Percentiles rank a stretch among this genome's conserved stretches.
Conservation (phyloP, 2,329 filamentous ascomycete genomes). For the Scedosporium minutisporum region DNA sequence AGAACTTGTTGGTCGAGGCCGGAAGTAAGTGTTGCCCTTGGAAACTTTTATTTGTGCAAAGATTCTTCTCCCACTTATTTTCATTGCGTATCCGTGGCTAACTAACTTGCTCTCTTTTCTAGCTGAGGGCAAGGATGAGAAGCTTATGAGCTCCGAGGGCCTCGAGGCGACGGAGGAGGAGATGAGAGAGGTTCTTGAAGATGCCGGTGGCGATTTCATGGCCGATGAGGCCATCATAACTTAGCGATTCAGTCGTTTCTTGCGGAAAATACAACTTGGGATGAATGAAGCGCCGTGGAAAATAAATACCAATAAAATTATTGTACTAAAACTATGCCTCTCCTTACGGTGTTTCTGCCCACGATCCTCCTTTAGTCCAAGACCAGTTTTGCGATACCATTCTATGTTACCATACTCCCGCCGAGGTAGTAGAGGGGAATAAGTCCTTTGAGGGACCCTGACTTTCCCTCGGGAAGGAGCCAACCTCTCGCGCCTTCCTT, state of each 20-base stretch:
- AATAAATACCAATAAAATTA: background rate
- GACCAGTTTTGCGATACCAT: too few relatives aligned
- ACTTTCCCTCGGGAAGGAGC: too few relatives aligned
- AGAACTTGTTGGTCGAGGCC: constrained; percentile 78
- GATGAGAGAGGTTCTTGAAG: constrained; percentile 42
- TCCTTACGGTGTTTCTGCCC: too few relatives aligned
- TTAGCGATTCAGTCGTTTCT: background rate
- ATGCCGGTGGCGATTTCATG: constrained; percentile 22
- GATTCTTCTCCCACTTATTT: constrained; percentile 2
- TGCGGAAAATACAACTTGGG: background rate
- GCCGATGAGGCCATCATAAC: constrained; percentile 20
- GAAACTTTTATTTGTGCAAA: too few relatives aligned
- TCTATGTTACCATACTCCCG: too few relatives aligned
- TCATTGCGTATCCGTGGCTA: background rate
- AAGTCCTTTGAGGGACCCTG: too few relatives aligned
- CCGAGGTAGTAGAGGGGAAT: too few relatives aligned
- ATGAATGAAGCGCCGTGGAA: background rate
- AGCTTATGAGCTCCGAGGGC: constrained; percentile 58
- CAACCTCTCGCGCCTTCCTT: too few relatives aligned
- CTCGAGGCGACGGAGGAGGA: constrained; percentile 56
- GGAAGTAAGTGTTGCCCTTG: constrained; percentile 45
- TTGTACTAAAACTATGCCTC: too few relatives aligned
- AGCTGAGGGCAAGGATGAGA: constrained; percentile 60
- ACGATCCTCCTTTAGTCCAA: too few relatives aligned
- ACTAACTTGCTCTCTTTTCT: background rate